These are phyloP conservation scores for Paramecium biaurelia DNA, from an alignment of 73 alveolate genomes.

Conservation along the genomic window DNA sequence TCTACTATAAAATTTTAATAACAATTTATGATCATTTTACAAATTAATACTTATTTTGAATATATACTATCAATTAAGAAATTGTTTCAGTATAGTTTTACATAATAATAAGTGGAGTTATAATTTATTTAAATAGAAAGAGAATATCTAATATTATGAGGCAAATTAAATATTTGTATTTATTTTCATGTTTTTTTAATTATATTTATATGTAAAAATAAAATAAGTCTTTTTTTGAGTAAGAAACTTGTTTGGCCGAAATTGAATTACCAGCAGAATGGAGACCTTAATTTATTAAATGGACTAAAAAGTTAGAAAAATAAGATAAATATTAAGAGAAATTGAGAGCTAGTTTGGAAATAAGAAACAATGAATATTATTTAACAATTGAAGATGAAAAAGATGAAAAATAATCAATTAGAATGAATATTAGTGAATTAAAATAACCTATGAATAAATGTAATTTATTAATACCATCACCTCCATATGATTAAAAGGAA, in stretches of 20 bases:
- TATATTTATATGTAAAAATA: background rate
- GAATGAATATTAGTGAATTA: background rate
- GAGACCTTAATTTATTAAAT: background rate
- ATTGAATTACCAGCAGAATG: background rate
- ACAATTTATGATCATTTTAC: background rate
- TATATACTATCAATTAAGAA: background rate
- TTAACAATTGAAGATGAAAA: background rate
- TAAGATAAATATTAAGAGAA: background rate
- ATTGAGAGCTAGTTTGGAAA: background rate
- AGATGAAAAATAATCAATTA: background rate
- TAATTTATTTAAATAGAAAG: background rate
- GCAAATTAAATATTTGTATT: background rate
- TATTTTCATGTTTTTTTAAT: background rate
- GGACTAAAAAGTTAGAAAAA: background rate
- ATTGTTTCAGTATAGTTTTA: background rate
- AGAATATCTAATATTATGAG: background rate
- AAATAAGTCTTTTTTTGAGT: background rate
- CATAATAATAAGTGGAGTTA: background rate
- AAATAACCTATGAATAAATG: background rate
- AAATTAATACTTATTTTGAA: background rate
- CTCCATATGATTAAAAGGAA: background rate
- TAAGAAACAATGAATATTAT: background rate
- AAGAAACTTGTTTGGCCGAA: background rate
- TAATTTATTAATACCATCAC: background rate
- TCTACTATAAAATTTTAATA: background rate